phyloP scores from a whole-genome alignment of 768 basidiomycete genomes.

The Rhodotorula toruloides region DNA sequence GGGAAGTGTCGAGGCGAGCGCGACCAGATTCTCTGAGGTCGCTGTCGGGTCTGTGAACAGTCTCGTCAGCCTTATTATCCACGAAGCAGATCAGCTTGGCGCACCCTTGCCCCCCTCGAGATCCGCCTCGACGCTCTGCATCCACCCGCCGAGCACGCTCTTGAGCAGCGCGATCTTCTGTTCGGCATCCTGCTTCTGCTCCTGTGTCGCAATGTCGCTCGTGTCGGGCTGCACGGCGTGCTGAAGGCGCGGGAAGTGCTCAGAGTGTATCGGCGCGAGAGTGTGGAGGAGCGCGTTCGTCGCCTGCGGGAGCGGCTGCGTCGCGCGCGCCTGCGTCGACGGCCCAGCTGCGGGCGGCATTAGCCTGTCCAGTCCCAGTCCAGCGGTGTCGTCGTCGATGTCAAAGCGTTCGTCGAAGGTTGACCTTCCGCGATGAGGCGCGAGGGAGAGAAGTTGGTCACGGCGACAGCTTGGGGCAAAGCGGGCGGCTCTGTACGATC shows the following conservation, averaged over 20 bases:
- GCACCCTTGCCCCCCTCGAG: constrained; percentile 12
- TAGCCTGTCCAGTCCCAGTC: background rate
- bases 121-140: constrained; percentile 31
- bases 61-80: background rate
- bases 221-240: constrained; percentile 14
- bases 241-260: constrained; percentile 5
- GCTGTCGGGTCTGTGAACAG: background rate
- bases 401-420: too few species aligned
- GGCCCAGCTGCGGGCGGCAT: background rate
- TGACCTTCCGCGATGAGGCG: too few species aligned
- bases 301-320: background rate
- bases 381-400: too few species aligned
- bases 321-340: background rate
- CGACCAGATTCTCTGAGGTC: constrained; percentile 18
- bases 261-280: constrained; percentile 15
- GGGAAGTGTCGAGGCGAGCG: constrained; percentile 13
- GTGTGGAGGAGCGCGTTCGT: constrained; percentile 11
- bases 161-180: constrained; percentile 28
- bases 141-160: constrained; percentile 34
- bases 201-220: constrained; percentile 2
- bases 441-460: too few species aligned
- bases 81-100: too few species aligned
- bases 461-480: too few species aligned
- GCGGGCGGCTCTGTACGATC: too few species aligned
- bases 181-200: constrained; percentile 18